Percentiles rank a stretch among this genome's conserved stretches.
Evolutionary conservation across 1,284 basidiomycete genomes (phyloP).

Genomic region (Marasmius oreades): DNA sequence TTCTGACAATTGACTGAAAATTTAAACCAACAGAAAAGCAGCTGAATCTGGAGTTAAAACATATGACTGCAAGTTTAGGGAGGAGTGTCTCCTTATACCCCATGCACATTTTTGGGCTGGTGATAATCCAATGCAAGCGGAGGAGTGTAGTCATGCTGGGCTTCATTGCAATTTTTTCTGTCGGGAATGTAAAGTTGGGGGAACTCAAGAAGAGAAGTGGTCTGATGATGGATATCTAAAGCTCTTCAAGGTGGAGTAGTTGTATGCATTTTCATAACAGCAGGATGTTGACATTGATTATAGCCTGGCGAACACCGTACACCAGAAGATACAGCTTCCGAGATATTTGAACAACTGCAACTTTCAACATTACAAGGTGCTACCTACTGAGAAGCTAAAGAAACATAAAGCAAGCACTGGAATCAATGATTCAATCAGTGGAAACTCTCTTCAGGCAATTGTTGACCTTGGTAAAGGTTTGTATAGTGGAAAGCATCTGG

Average conservation of each 20-base stretch:
- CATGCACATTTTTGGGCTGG: constrained; percentile 11
- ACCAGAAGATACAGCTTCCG: background rate
- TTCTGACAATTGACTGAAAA: background rate
- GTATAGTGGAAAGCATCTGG: background rate
- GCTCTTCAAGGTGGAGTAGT: background rate
- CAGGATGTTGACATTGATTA: constrained; percentile 1
- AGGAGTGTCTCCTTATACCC: background rate
- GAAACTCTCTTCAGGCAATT: constrained; percentile 4
- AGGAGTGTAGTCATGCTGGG: constrained; percentile 23
- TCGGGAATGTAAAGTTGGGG: constrained; percentile 21
- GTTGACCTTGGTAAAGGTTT: constrained; percentile 15
- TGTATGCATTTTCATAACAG: background rate
- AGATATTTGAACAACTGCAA: too few relatives aligned
- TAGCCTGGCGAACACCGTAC: background rate
- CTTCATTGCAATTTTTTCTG: constrained; percentile 20
- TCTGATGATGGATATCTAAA: constrained; percentile 18
- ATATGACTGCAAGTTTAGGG: background rate
- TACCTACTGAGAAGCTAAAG: constrained; percentile 26
- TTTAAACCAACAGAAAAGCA: background rate
- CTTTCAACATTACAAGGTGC: constrained; percentile 19
- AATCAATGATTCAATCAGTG: constrained; percentile 8
- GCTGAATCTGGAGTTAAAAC: background rate
- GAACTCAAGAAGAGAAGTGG: constrained; percentile 16
- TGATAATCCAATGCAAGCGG: too few relatives aligned
- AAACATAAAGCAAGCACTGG: constrained; percentile 27